Percentiles rank a stretch among this genome's conserved stretches.
These are phyloP conservation scores for Tolypocladium endophyticum DNA, from an alignment of 2,329 filamentous ascomycete species.

Conservation along the genomic window DNA sequence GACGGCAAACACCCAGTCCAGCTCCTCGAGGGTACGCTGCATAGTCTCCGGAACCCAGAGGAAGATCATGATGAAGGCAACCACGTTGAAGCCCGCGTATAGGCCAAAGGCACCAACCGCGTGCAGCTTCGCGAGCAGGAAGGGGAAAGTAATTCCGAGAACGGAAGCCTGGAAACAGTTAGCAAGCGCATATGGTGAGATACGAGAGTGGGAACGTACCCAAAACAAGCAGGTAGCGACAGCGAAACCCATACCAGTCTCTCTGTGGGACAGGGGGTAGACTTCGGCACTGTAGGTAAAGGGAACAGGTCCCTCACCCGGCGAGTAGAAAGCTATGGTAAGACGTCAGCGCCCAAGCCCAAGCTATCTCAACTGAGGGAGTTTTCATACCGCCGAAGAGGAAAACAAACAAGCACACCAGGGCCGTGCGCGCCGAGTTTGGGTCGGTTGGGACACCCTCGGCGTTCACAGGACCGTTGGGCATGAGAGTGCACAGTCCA, in stretches of 20 bases:
- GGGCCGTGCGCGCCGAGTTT: constrained; percentile 31
- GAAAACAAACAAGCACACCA: constrained; percentile 53
- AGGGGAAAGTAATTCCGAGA: constrained; percentile 40
- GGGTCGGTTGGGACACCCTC: constrained; percentile 16
- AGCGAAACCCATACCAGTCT: constrained; percentile 54
- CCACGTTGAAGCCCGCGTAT: constrained; percentile 45
- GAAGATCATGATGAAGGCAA: constrained; percentile 46
- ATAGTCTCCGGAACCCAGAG: constrained; percentile 40
- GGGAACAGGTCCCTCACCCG: constrained; percentile 52
- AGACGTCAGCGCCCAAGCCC: background rate
- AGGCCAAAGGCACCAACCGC: constrained; percentile 32
- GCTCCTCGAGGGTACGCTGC: constrained; percentile 37
- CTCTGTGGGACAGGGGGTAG: constrained; percentile 52
- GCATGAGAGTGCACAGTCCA: constrained; percentile 26
- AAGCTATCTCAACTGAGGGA: background rate
- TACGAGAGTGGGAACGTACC: constrained; percentile 6
- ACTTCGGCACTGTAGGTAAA: constrained; percentile 55
- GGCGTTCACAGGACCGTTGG: background rate
- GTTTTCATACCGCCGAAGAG: constrained; percentile 39
- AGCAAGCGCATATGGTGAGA: background rate
- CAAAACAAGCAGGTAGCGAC: constrained; percentile 51
- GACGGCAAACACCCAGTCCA: constrained; percentile 40
- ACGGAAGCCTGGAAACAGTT: constrained; percentile 24
- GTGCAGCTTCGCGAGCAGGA: constrained; percentile 26
- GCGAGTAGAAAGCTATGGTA: constrained; percentile 44